These are phyloP conservation scores for Aspergillus ibericus DNA, from an alignment of 2,329 filamentous ascomycete species.

Conservation along the genomic window DNA sequence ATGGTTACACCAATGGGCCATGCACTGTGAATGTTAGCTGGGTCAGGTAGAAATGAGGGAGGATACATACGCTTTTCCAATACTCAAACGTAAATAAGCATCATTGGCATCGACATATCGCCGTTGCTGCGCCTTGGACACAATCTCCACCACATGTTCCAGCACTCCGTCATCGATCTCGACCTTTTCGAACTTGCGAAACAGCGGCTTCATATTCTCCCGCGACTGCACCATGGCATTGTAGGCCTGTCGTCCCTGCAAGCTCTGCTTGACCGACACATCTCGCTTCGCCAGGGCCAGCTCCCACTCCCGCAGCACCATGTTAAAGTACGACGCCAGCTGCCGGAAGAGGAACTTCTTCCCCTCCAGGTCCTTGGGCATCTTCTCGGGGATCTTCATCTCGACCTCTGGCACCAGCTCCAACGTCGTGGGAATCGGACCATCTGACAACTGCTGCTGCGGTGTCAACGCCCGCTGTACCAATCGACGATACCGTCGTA, in stretches of 20 bases:
- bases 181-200: slow-evolving; percentile 80
- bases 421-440: slow-evolving; percentile 84
- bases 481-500: slow-evolving; percentile 70
- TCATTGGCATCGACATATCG: slow-evolving; percentile 97
- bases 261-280: slow-evolving; percentile 64
- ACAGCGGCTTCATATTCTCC: slow-evolving; percentile 85
- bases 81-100: slow-evolving; percentile 87
- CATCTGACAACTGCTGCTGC: slow-evolving; percentile 57
- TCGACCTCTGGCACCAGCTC: slow-evolving; percentile 77
- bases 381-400: slow-evolving; percentile 73
- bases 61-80: slow-evolving; percentile 71
- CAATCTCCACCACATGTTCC: slow-evolving; percentile 84
- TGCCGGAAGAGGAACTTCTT: slow-evolving; percentile 78
- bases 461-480: slow-evolving; percentile 42
- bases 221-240: slow-evolving; percentile 83
- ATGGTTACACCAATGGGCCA: slow-evolving; percentile 99
- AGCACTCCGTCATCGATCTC: slow-evolving; percentile 78
- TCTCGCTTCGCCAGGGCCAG: slow-evolving; percentile 65
- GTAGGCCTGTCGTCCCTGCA: slow-evolving; percentile 77
- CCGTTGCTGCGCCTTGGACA: slow-evolving; percentile 82
- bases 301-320: slow-evolving; percentile 90
- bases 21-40: slow-evolving; percentile 52
- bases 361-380: slow-evolving; percentile 65
- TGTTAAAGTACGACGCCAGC: slow-evolving; percentile 90
- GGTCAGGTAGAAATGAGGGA: neutral